Percentiles rank a stretch among this genome's conserved stretches.
phyloP scores from a whole-genome alignment of 768 basidiomycete genomes.

The Kwoniella bestiolae region DNA sequence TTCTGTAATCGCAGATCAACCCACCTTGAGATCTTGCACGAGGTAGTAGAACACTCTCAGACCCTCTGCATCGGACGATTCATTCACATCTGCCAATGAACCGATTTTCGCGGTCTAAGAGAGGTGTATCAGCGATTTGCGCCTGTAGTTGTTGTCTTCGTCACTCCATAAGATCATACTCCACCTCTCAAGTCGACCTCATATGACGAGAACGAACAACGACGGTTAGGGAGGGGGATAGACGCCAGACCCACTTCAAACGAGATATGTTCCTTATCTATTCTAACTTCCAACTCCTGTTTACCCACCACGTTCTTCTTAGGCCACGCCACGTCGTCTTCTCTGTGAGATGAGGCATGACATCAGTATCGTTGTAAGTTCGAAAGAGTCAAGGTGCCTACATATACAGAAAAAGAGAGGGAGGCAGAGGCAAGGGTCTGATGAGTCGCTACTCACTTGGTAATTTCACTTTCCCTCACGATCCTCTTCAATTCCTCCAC shows the following conservation, averaged over 20 bases:
- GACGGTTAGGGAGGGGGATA: too few species aligned
- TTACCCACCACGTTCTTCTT: slow-evolving; percentile 99
- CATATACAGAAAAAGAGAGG: background rate
- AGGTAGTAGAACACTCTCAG: slow-evolving; percentile 98
- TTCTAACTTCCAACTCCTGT: slow-evolving; percentile 93
- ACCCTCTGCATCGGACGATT: slow-evolving; percentile 96
- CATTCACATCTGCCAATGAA: slow-evolving; percentile 92
- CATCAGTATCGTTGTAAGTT: slow-evolving; percentile 16
- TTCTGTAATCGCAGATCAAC: too few species aligned
- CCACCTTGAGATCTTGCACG: slow-evolving; percentile 93
- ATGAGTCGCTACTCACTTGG: slow-evolving; percentile 67
- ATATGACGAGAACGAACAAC: too few species aligned
- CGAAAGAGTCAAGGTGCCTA: too few species aligned
- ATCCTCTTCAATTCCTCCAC: slow-evolving; percentile 94
- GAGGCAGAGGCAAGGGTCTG: background rate
- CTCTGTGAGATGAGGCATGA: slow-evolving; percentile 64
- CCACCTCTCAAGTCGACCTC: too few species aligned
- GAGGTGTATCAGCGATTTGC: background rate
- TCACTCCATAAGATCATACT: too few species aligned
- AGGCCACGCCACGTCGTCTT: slow-evolving; percentile 98
- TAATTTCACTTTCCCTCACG: slow-evolving; percentile 89
- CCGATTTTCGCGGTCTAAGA: slow-evolving; percentile 95
- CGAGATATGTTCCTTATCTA: slow-evolving; percentile 93
- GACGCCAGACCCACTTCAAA: slow-evolving; percentile 89
- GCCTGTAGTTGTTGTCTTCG: too few species aligned